Base-by-base conservation (phyloP, 345 rosid species). In the Lagerstroemia speciosa region DNA sequence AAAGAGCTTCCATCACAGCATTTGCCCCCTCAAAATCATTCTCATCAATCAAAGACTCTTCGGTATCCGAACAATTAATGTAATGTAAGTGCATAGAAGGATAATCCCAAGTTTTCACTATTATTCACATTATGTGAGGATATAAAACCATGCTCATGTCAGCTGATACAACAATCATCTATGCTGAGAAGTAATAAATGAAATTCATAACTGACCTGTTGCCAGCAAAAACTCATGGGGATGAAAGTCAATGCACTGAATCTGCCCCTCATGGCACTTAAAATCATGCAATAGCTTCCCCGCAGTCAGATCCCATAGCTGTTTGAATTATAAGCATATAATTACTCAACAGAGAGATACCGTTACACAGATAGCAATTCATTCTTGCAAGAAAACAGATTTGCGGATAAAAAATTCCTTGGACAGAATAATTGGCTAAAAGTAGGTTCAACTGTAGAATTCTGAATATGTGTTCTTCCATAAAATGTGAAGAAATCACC, bases 231-330 rank as follows among this genome's bases (percentile, higher is more conserved):
- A 95, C 70, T 95, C 98, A 33, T 92, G 85, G 43, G 99, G 99
- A 87, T 95, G 99, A 73, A 95, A 95, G 83, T 95, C 99, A 74
- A 95, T 84, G 85, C 98, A 87, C 79, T 88, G 92, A 84, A 92
- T 79, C 76, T 86, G 98, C 73, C 99, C 98, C 69, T 95, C 99
- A 52, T 92, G 98, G 79, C 71, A 67, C 81, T 92, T 95, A 82
- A 95, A 92, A 75, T 95, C 98, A 43, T 88, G 90, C 83, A 92
- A 75, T 69, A 92, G 70, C 78, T 95, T 95, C 77, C 99, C 99
- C 74, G 99, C 99, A 67, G 99, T 94, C 82, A 95, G 81, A 81
- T 95, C 99, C 99, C 99, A 95, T n/a, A 95, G 85, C 99, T 95
- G 81, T 77, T 70, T 26, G 65, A 68, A 71, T 3, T 41, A 41